A percentile compares a stretch with the other conserved stretches of the same genome.
phyloP scores from a whole-genome alignment of 148 eudicot genomes.

The Vaccinium darrowii region DNA sequence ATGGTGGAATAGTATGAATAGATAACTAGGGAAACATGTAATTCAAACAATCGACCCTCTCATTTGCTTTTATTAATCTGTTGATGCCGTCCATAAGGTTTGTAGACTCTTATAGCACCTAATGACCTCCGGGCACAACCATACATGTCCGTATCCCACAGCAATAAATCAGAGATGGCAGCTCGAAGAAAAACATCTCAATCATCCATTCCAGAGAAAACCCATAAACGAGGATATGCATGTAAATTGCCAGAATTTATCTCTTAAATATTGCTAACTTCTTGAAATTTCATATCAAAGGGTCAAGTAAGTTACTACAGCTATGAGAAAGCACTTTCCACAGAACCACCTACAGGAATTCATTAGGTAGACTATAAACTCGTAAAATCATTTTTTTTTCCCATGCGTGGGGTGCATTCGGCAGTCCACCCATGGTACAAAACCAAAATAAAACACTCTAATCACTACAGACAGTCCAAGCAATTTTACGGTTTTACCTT shows the following conservation, averaged over 20 bases:
- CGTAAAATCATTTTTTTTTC: background rate
- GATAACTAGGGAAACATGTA: background rate
- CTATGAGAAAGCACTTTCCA: background rate
- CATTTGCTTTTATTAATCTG: background rate
- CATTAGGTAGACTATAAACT: background rate
- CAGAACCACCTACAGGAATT: background rate
- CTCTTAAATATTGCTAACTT: background rate
- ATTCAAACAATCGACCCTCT: background rate
- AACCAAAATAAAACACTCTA: background rate
- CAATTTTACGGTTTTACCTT: background rate
- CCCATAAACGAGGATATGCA: background rate
- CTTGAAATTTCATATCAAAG: background rate
- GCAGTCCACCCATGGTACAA: background rate
- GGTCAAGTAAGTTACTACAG: conserved; percentile 2
- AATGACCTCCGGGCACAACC: background rate
- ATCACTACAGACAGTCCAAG: background rate
- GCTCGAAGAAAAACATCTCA: background rate
- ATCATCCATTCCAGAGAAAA: background rate
- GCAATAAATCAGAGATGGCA: background rate
- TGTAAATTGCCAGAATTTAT: conserved; percentile 2
- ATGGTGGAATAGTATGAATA: background rate
- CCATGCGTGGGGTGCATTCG: background rate
- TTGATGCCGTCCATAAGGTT: background rate
- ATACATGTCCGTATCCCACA: background rate
- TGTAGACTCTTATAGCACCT: background rate